Evolutionary conservation across 2,329 filamentous ascomycete species (phyloP).

Genomic region (Cladosporium cucumerinum): DNA sequence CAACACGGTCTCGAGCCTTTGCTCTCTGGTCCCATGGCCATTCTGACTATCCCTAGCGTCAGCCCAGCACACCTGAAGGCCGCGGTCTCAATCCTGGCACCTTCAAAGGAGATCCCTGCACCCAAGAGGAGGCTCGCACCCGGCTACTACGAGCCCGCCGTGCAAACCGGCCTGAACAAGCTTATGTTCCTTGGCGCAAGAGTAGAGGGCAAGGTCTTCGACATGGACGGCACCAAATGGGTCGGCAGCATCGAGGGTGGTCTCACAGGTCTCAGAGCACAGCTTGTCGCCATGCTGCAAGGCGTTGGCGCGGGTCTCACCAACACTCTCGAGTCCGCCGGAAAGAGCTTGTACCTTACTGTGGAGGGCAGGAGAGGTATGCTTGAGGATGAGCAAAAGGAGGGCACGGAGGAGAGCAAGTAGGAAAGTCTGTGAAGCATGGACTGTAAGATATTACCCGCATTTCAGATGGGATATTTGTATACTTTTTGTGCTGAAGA

Average conservation of each 20-base stretch:
- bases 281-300: constrained; percentile 79
- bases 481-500: not conserved
- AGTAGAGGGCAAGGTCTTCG: constrained; percentile 81
- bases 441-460: constrained; percentile 15
- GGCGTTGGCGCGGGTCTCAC: constrained; percentile 75
- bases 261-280: constrained; percentile 72
- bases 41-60: constrained; percentile 76
- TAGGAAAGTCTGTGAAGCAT: not conserved
- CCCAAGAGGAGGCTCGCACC: constrained; percentile 74
- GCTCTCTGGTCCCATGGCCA: constrained; percentile 74
- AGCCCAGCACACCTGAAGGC: constrained; percentile 80
- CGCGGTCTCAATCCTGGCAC: constrained; percentile 73
- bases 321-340: constrained; percentile 71
- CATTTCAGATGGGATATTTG: not conserved
- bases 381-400: constrained; percentile 67
- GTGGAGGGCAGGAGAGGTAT: constrained; percentile 78
- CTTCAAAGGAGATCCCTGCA: constrained; percentile 70
- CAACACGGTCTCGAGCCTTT: constrained; percentile 68
- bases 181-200: constrained; percentile 81
- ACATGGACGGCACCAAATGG: constrained; percentile 68
- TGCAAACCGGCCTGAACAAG: constrained; percentile 82
- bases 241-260: constrained; percentile 76
- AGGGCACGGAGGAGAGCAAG: constrained; percentile 9
- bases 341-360: constrained; percentile 81
- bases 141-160: constrained; percentile 72